A percentile compares a stretch with the other conserved stretches of the same genome.
phyloP scores from a whole-genome alignment of 192 early-diverging fungal species.

The Entomortierella parvispora region DNA sequence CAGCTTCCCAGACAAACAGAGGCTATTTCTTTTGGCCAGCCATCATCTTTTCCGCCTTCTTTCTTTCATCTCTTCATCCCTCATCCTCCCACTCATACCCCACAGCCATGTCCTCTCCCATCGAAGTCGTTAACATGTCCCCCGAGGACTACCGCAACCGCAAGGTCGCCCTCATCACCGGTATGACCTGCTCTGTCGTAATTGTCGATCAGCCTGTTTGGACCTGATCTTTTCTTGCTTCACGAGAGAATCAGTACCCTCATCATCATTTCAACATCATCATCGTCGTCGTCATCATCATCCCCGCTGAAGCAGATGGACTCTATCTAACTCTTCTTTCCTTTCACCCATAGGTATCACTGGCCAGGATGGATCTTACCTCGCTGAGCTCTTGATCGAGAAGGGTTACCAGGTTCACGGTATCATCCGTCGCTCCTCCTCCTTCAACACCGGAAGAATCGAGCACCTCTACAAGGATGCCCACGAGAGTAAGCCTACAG shows the following conservation, averaged over 20 bases:
- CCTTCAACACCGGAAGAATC: constrained; percentile 87
- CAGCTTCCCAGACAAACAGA: not conserved
- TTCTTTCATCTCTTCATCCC: not conserved
- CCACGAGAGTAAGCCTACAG: constrained; percentile 64
- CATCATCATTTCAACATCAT: not conserved
- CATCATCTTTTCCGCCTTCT: not conserved
- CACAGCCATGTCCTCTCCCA: constrained; percentile 31
- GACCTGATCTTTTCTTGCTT: too few relatives aligned
- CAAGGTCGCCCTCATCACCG: constrained; percentile 70
- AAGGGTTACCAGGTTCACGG: constrained; percentile 86
- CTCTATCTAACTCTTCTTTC: not conserved
- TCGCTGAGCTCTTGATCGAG: constrained; percentile 74
- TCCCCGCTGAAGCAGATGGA: not conserved
- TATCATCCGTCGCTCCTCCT: constrained; percentile 83
- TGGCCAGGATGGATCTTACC: constrained; percentile 84
- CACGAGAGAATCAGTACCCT: too few relatives aligned
- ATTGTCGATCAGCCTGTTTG: too few relatives aligned
- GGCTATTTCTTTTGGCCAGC: not conserved
- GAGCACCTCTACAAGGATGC: constrained; percentile 81
- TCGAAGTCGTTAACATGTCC: constrained; percentile 55
- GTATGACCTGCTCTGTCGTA: constrained; percentile 52
- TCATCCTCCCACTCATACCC: constrained; percentile 5
- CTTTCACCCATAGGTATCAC: constrained; percentile 70
- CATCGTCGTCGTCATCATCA: constrained; percentile 8
- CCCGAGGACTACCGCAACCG: constrained; percentile 65